A percentile compares a stretch with the other conserved stretches of the same genome.
These are phyloP conservation scores for Hymenoscyphus repandus DNA, from an alignment of 2,329 filamentous ascomycete species.

Conservation along the genomic window DNA sequence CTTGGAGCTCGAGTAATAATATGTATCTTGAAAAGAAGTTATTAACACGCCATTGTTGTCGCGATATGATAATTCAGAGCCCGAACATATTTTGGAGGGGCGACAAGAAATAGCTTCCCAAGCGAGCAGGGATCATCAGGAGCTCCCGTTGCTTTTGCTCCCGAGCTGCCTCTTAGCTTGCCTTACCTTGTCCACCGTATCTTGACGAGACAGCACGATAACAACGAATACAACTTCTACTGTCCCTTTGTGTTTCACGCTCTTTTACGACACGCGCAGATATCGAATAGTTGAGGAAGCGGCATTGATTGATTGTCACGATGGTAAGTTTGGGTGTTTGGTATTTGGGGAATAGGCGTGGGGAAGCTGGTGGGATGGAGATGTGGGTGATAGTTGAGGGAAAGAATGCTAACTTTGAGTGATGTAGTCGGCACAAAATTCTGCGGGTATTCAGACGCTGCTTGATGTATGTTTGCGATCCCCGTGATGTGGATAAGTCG, in stretches of 20 bases:
- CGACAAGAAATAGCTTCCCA: background rate
- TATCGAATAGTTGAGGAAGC: background rate
- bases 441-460: constrained; percentile 94
- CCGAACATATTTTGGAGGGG: background rate
- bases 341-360: background rate
- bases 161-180: background rate
- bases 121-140: background rate
- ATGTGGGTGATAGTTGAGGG: background rate
- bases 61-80: too few species aligned
- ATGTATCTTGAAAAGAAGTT: too few species aligned
- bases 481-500: background rate
- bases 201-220: background rate
- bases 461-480: constrained; percentile 72
- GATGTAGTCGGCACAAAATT: constrained; percentile 90
- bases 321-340: constrained; percentile 21
- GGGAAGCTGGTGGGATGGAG: background rate
- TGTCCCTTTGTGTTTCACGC: background rate
- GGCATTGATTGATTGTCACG: constrained; percentile 12
- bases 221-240: background rate
- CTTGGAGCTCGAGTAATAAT: too few species aligned
- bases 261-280: background rate
- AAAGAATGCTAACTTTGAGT: constrained; percentile 15
- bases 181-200: background rate
- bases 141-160: background rate
- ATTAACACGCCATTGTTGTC: too few species aligned